These are phyloP conservation scores for Macrocystidia cucumis DNA, from an alignment of 1,284 basidiomycete genomes.

Conservation along the genomic window DNA sequence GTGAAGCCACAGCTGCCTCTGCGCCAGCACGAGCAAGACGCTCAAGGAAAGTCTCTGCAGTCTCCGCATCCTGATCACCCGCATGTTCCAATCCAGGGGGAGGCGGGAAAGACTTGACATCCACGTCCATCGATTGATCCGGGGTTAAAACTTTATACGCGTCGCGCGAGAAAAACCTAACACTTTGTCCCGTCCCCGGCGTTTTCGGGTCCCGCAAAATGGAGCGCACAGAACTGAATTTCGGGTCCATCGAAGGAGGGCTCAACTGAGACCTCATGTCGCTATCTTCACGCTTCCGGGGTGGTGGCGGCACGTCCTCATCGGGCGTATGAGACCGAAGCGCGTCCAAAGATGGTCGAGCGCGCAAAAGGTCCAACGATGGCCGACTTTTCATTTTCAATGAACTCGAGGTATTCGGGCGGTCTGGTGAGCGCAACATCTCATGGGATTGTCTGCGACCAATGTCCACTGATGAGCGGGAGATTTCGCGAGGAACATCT, in stretches of 20 bases:
- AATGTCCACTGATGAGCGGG: constrained; percentile 22
- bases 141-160: constrained; percentile 57
- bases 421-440: constrained; percentile 14
- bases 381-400: constrained; percentile 19
- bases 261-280: constrained; percentile 9
- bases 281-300: constrained; percentile 3
- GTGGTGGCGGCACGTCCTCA: constrained; percentile 4
- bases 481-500: constrained; percentile 18
- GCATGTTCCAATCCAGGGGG: constrained; percentile 2
- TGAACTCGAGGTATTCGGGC: constrained; percentile 16
- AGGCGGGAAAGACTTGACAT: constrained; percentile 19
- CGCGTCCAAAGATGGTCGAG: constrained; percentile 7
- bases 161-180: constrained; percentile 66
- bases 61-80: constrained; percentile 5
- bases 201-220: constrained; percentile 64
- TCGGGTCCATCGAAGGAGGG: constrained; percentile 22
- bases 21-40: constrained; percentile 23
- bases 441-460: constrained; percentile 16
- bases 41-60: constrained; percentile 26
- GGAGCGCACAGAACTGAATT: constrained; percentile 48
- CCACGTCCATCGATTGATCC: constrained; percentile 44
- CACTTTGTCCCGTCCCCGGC: constrained; percentile 66
- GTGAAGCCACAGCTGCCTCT: constrained; percentile 15
- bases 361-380: constrained; percentile 25
- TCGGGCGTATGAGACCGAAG: constrained; percentile 1